phyloP scores from a whole-genome alignment of 2,329 filamentous ascomycete genomes.

The Neonectria neomacrospora region DNA sequence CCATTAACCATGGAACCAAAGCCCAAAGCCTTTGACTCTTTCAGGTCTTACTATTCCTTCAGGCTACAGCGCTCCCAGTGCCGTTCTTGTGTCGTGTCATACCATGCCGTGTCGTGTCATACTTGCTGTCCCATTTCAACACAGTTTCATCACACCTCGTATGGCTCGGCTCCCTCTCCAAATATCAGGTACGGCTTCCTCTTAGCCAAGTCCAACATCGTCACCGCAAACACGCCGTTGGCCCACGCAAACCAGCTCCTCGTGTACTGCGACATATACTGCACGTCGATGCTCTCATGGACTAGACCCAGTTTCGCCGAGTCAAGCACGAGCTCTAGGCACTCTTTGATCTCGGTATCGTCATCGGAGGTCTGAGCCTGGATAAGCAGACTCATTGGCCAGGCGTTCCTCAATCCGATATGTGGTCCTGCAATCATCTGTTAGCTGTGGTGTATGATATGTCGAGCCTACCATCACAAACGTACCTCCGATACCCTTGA shows the following conservation, averaged over 20 bases:
- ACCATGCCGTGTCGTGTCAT: background rate
- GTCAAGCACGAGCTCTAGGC: constrained; percentile 78
- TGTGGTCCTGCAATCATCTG: constrained; percentile 61
- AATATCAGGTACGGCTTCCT: constrained; percentile 91
- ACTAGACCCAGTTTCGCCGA: constrained; percentile 82
- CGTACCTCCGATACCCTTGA: constrained; percentile 88
- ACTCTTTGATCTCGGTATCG: constrained; percentile 82
- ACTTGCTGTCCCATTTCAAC: background rate
- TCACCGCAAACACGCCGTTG: constrained; percentile 94
- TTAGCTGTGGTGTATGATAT: constrained; percentile 17
- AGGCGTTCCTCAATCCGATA: constrained; percentile 89
- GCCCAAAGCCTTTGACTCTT: background rate
- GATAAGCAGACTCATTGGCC: constrained; percentile 95
- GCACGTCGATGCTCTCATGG: constrained; percentile 92
- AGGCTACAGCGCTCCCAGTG: background rate
- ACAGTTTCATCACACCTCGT: constrained; percentile 56
- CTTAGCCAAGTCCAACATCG: constrained; percentile 87
- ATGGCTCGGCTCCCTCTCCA: constrained; percentile 69
- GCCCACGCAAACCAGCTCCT: constrained; percentile 98
- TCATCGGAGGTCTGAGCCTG: constrained; percentile 90
- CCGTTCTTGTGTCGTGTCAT: background rate
- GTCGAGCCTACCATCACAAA: too few species aligned
- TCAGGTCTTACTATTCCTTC: background rate
- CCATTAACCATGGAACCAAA: background rate
- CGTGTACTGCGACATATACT: constrained; percentile 74